These are phyloP conservation scores for Fraxinus quadrangulata DNA, from an alignment of 257 asterid species.

Conservation along the genomic window DNA sequence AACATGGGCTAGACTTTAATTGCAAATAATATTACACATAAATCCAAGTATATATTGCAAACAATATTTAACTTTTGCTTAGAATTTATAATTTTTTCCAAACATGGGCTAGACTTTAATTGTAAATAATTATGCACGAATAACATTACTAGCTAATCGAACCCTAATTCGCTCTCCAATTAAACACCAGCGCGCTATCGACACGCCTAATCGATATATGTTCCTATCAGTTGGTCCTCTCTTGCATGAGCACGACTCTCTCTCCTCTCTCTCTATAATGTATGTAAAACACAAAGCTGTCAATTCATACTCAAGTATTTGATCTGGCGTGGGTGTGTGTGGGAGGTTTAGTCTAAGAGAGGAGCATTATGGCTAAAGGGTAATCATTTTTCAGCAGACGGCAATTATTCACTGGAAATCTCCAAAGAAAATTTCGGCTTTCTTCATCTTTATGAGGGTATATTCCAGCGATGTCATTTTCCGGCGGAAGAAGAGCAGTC, in stretches of 20 bases:
- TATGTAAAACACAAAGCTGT: constrained; percentile 1
- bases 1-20: too few relatives aligned
- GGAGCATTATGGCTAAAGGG: background rate
- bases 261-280: background rate
- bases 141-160: too few relatives aligned
- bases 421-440: constrained; percentile 8
- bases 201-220: background rate
- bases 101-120: too few relatives aligned
- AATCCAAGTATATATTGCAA: too few relatives aligned
- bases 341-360: background rate
- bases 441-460: constrained; percentile 38
- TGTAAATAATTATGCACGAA: too few relatives aligned
- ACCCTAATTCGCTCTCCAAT: too few relatives aligned
- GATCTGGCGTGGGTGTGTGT: background rate
- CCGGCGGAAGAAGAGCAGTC: constrained; percentile 33
- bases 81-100: too few relatives aligned
- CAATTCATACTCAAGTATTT: background rate
- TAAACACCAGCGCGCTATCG: too few relatives aligned
- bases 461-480: constrained; percentile 36
- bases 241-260: background rate
- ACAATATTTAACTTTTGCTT: too few relatives aligned
- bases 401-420: background rate
- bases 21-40: too few relatives aligned
- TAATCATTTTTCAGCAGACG: background rate
- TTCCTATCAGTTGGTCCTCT: background rate